phyloP scores from a whole-genome alignment of 306 rosid species.

The Fragaria nilgerrensis region DNA sequence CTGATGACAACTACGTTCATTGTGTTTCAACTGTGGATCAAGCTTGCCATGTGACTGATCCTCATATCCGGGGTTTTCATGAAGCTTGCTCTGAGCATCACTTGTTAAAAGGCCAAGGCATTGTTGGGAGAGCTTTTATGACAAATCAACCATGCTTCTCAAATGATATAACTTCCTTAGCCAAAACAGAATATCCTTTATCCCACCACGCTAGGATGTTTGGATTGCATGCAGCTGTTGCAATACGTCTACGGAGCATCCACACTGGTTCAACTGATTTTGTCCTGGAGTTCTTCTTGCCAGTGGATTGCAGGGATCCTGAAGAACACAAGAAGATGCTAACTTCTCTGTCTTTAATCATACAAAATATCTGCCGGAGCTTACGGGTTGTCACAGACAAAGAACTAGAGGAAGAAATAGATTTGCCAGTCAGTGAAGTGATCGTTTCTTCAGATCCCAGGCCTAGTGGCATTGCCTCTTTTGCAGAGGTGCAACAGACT shows the following conservation, averaged over 20 bases:
- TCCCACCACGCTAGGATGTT: constrained; percentile 87
- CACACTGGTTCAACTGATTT: constrained; percentile 55
- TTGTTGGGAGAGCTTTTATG: constrained; percentile 77
- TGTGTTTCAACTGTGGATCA: constrained; percentile 90
- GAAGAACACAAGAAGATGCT: constrained; percentile 80
- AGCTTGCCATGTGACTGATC: constrained; percentile 80
- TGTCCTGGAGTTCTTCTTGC: constrained; percentile 96
- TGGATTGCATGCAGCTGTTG: constrained; percentile 74
- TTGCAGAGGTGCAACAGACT: constrained; percentile 30
- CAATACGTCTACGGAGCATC: constrained; percentile 84
- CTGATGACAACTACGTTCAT: constrained; percentile 58
- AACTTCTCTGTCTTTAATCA: constrained; percentile 63
- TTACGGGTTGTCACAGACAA: constrained; percentile 69
- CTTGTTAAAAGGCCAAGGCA: constrained; percentile 90
- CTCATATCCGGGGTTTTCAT: constrained; percentile 48
- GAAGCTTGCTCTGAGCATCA: constrained; percentile 99
- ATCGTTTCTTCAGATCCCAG: constrained; percentile 24
- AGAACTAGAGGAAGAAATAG: constrained; percentile 58
- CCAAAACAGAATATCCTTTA: constrained; percentile 80
- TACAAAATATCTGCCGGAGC: constrained; percentile 60
- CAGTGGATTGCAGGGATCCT: constrained; percentile 60
- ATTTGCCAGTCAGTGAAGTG: constrained; percentile 33
- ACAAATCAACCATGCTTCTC: constrained; percentile 87
- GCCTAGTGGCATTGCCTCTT: constrained; percentile 24
- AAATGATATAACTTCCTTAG: constrained; percentile 54